Evolutionary conservation across 768 basidiomycete species (phyloP).

Genomic region (Pisolithus orientalis): DNA sequence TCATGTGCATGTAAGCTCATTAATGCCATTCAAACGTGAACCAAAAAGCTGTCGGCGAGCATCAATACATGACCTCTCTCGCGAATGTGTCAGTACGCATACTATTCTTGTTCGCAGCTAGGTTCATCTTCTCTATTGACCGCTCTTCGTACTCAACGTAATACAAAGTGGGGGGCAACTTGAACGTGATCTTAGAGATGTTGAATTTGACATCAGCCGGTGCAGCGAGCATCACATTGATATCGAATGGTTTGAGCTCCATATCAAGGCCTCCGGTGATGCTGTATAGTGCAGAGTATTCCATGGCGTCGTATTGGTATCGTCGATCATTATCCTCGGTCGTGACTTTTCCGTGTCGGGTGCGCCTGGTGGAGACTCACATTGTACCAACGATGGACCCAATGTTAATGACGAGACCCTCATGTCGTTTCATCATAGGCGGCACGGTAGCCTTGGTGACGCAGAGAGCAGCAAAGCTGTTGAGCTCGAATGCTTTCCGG

Average conservation of each 20-base stretch:
- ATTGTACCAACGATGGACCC: constrained; percentile 61
- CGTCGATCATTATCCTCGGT: constrained; percentile 1
- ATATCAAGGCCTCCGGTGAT: constrained; percentile 61
- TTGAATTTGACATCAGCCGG: constrained; percentile 65
- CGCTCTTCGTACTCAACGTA: constrained; percentile 51
- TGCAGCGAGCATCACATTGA: constrained; percentile 63
- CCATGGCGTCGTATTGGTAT: constrained; percentile 53
- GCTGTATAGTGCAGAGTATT: constrained; percentile 53
- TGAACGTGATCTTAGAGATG: constrained; percentile 45
- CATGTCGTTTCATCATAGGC: constrained; percentile 58
- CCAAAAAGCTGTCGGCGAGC: no score
- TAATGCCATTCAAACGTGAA: no score
- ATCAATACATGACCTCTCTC: constrained; percentile 23
- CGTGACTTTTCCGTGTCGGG: neutral
- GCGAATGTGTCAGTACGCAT: constrained; percentile 44
- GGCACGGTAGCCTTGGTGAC: constrained; percentile 59
- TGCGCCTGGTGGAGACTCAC: constrained; percentile 31
- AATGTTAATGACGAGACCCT: constrained; percentile 67
- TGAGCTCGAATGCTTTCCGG: constrained; percentile 54
- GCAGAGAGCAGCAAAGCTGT: constrained; percentile 55
- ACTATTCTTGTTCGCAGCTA: constrained; percentile 43
- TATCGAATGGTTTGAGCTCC: constrained; percentile 69
- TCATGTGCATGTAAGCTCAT: neutral
- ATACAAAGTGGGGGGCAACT: constrained; percentile 44
- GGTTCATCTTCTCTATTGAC: constrained; percentile 47